Evolutionary conservation across 1,284 basidiomycete species (phyloP).

Genomic region (Omphalotus olearius): DNA sequence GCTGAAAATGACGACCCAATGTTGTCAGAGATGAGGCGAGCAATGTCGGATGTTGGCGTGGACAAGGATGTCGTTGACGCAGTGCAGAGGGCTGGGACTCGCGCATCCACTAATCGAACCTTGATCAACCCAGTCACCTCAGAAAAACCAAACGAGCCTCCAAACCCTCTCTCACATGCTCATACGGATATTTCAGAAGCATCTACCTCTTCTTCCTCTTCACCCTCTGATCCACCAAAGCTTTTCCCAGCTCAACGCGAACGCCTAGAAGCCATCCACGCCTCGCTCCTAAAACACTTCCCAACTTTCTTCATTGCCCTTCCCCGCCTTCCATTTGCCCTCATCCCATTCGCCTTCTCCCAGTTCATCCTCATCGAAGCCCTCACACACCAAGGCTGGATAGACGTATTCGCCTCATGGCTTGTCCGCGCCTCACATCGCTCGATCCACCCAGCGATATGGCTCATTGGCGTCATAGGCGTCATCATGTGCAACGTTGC

Average conservation of each 20-base stretch:
- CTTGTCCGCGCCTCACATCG: slow-evolving; percentile 43
- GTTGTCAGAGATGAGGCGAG: slow-evolving; percentile 22
- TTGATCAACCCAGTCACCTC: neutral
- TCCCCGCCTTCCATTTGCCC: slow-evolving; percentile 71
- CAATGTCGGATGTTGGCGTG: slow-evolving; percentile 17
- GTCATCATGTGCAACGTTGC: slow-evolving; percentile 85
- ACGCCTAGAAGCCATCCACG: slow-evolving; percentile 19
- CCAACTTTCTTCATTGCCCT: slow-evolving; percentile 74
- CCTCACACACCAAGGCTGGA: slow-evolving; percentile 86
- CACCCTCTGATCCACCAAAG: slow-evolving; percentile 7
- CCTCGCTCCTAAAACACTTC: slow-evolving; percentile 40
- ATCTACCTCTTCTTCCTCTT: neutral
- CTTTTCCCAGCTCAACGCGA: slow-evolving; percentile 18
- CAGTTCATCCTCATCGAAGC: slow-evolving; percentile 95
- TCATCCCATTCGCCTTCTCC: slow-evolving; percentile 91
- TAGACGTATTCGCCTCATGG: slow-evolving; percentile 81
- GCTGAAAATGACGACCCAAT: slow-evolving; percentile 17
- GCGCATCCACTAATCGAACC: neutral
- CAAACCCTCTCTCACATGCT: neutral
- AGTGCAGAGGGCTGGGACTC: neutral
- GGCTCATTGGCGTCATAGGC: slow-evolving; percentile 55
- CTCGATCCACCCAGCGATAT: slow-evolving; percentile 45
- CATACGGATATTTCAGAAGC: neutral
- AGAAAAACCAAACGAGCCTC: neutral
- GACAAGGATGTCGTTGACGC: neutral